phyloP scores from a whole-genome alignment of 306 rosid genomes.

The Sesbania bispinosa region DNA sequence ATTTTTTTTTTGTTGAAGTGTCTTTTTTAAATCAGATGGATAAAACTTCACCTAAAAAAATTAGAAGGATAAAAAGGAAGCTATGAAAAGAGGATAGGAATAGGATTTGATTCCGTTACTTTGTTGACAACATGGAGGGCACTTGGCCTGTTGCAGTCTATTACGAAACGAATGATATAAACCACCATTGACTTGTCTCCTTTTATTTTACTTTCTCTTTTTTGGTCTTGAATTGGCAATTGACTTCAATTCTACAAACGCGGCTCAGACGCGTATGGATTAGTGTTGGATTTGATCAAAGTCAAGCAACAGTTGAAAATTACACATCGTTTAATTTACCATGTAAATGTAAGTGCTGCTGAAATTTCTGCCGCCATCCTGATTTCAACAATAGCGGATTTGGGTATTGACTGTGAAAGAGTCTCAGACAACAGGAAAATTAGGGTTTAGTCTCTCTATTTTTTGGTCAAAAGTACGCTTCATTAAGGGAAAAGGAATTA shows the following conservation, averaged over 20 bases:
- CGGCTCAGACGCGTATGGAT: slow-evolving; percentile 9
- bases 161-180: background rate
- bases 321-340: background rate
- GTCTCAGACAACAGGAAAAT: background rate
- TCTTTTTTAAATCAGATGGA: no score
- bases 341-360: background rate
- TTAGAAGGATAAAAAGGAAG: background rate
- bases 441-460: background rate
- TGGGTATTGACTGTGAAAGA: background rate
- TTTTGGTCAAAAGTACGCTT: no score
- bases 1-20: background rate
- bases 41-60: no score
- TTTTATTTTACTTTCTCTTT: background rate
- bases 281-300: background rate
- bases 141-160: background rate
- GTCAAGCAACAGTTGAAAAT: background rate
- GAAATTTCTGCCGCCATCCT: background rate
- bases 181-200: background rate
- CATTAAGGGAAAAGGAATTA: no score
- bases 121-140: slow-evolving; percentile 1
- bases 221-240: background rate
- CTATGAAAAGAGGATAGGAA: background rate
- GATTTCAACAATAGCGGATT: slow-evolving; percentile 18
- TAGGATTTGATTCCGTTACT: background rate
- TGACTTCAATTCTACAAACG: background rate